Conservation (phyloP, 2,329 filamentous ascomycete genomes). For the Talaromyces sp. region DNA sequence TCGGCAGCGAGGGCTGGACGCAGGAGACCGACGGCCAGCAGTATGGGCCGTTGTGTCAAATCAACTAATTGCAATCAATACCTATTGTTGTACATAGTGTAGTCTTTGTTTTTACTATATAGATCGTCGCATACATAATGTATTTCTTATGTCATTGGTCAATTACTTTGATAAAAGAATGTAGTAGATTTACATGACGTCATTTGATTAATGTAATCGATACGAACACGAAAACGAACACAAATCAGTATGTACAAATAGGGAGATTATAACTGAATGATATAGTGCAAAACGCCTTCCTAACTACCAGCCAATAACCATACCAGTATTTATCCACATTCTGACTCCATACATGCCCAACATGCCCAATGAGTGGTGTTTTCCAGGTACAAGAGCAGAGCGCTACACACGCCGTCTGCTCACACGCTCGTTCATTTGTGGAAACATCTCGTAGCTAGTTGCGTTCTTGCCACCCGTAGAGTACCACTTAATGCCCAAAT, state of each 20-base stretch:
- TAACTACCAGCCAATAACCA: not conserved
- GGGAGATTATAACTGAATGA: not conserved
- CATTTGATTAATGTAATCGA: not conserved
- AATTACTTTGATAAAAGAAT: no score
- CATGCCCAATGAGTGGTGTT: no score
- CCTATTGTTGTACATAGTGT: no score
- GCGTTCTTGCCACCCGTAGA: constrained; percentile 24
- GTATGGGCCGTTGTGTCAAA: constrained; percentile 2
- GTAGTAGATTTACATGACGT: not conserved
- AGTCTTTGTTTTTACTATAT: no score
- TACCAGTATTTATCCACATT: not conserved
- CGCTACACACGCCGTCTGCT: constrained; percentile 6
- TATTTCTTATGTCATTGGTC: not conserved
- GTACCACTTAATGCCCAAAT: constrained; percentile 41
- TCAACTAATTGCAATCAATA: not conserved
- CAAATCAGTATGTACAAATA: not conserved
- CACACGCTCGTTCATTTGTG: constrained; percentile 10
- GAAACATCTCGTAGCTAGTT: constrained; percentile 22
- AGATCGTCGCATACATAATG: no score
- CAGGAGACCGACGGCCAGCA: not conserved
- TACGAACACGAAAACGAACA: not conserved
- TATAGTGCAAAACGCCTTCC: not conserved
- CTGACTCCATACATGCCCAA: not conserved
- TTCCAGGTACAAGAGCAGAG: no score
- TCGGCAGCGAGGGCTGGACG: constrained; percentile 34